These are phyloP conservation scores for Backusella liffmaniae DNA, from an alignment of 192 early-diverging fungal species.

Conservation along the genomic window DNA sequence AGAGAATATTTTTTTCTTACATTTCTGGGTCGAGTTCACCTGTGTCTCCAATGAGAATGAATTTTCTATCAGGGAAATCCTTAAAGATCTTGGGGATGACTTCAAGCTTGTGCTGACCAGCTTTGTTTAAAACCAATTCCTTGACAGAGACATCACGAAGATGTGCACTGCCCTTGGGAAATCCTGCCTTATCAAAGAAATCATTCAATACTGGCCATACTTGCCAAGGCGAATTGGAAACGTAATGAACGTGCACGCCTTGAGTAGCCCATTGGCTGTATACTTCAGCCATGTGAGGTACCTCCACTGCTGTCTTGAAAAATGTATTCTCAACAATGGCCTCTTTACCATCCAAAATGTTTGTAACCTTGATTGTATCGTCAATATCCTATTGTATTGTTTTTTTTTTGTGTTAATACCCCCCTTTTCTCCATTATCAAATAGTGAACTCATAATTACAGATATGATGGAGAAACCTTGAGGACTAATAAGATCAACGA, in stretches of 20 bases:
- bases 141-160: slow-evolving; percentile 31
- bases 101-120: slow-evolving; percentile 32
- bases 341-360: slow-evolving; percentile 70
- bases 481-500: background rate
- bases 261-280: slow-evolving; percentile 59
- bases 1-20: slow-evolving; percentile 34
- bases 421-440: background rate
- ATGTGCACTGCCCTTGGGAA: slow-evolving; percentile 80
- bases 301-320: slow-evolving; percentile 62
- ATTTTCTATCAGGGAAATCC: slow-evolving; percentile 80
- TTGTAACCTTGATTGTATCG: slow-evolving; percentile 92
- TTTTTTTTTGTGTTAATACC: background rate
- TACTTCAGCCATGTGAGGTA: slow-evolving; percentile 76
- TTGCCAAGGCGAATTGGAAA: slow-evolving; percentile 89
- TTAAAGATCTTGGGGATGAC: slow-evolving; percentile 32
- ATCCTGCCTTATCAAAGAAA: slow-evolving; percentile 69
- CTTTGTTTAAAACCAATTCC: slow-evolving; percentile 15
- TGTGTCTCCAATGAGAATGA: slow-evolving; percentile 88
- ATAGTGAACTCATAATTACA: background rate
- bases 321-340: slow-evolving; percentile 71
- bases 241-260: slow-evolving; percentile 80
- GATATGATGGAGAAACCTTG: background rate
- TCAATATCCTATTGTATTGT: slow-evolving; percentile 63
- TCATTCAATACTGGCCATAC: slow-evolving; percentile 70
- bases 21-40: slow-evolving; percentile 90